A percentile compares a stretch with the other conserved stretches of the same genome.
phyloP scores from a whole-genome alignment of 1,284 basidiomycete species.

The Amylostereum areolatum region DNA sequence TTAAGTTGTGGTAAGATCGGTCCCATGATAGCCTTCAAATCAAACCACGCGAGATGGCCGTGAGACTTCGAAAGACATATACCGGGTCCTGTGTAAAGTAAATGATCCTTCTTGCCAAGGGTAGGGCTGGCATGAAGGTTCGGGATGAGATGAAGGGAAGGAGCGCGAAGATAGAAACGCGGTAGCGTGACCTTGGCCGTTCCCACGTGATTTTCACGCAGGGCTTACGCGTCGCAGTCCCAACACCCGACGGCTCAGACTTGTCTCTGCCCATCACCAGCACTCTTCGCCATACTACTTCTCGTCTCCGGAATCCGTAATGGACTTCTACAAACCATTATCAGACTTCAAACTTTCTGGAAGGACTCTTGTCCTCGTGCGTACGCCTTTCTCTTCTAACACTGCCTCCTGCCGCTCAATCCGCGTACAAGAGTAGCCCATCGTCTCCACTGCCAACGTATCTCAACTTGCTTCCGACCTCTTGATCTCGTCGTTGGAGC shows the following conservation, averaged over 20 bases:
- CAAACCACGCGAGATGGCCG: too few species aligned
- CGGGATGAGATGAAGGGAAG: too few species aligned
- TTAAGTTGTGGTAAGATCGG: too few species aligned
- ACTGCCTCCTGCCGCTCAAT: conserved; percentile 8
- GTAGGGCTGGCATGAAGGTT: too few species aligned
- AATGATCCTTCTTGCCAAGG: too few species aligned
- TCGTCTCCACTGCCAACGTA: conserved; percentile 77
- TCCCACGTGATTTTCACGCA: too few species aligned
- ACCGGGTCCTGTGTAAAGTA: too few species aligned
- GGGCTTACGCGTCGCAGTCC: not conserved
- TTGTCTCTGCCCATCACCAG: not conserved
- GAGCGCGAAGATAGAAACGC: too few species aligned
- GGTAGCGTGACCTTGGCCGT: not conserved
- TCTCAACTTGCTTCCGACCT: conserved; percentile 72
- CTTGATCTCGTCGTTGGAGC: conserved; percentile 57
- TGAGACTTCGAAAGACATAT: too few species aligned
- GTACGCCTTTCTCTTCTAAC: conserved; percentile 14
- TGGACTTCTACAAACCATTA: conserved; percentile 20
- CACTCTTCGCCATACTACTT: too few species aligned
- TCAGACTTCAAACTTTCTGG: conserved; percentile 29
- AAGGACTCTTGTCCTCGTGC: conserved; percentile 46
- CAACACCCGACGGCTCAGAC: not conserved
- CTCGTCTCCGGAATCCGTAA: not conserved
- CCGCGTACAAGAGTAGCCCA: conserved; percentile 42
- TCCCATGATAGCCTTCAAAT: too few species aligned